Evolutionary conservation across 768 basidiomycete species (phyloP), one percentile per base, ranked within the genome.

Genomic region (Exsudoporus frostii): DNA sequence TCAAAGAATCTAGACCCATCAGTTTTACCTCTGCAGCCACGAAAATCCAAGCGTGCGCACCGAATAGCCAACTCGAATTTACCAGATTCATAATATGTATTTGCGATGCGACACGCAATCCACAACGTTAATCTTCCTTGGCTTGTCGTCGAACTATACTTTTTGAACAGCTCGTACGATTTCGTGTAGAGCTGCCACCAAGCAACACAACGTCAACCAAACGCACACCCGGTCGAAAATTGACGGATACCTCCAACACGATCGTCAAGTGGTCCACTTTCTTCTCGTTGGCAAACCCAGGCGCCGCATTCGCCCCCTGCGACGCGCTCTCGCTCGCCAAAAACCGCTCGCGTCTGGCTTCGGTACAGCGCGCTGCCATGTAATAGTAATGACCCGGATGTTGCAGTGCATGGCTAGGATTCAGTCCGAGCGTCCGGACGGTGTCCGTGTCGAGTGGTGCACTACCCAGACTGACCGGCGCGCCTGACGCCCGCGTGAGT

Each of bases 131-230:
- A 72, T 10, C 95, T 83, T 3, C 84, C 83, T 58, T 90, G 90
- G n/a, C 78, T 80, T 19, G 72, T 63, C 33, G 73, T 58, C 1
- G 80, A 70, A 39, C 73, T 76, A 62, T 90, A 81, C 60, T 83
- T 86, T 73, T 96, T 98, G 76, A 97, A 92, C 11, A 93, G 68
- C 59, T 96, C 92, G 70, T 99, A 98, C 2, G 97, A 79, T 64
- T 95, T 93, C 7, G 92, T 97, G 65, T 93, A 95, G 2, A 99
- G 78, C 92, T 95, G 50, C 41, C 24, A 38, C 29, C 55, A 19
- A 13, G 43, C 36, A 24, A 37, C 38, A 9, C 20, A 5, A 38
- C 2, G 40, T 54, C n/a, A 45, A 20, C 50, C 22, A 45, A 40
- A 63, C 29, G 14, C 7, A 14, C 14, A 14, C 7, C 5, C 7